These are phyloP conservation scores for Bryum argenteum DNA, from an alignment of 225 moss, liverwort and hornwort species.

Conservation along the genomic window DNA sequence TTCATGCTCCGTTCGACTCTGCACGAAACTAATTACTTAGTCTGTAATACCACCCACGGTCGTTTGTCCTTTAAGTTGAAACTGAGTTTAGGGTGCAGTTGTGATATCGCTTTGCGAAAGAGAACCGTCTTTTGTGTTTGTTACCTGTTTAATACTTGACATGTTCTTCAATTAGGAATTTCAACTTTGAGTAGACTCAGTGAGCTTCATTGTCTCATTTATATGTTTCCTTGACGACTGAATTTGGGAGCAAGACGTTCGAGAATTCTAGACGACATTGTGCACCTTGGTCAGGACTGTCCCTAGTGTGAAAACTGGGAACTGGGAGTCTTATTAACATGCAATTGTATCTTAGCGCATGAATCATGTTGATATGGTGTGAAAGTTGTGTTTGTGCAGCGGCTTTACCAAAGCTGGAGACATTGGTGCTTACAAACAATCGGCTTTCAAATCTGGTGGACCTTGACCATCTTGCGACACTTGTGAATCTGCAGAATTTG, in stretches of 20 bases:
- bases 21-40: too few species aligned
- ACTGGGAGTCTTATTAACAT: neutral
- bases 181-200: neutral
- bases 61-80: neutral
- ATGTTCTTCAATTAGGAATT: conserved; percentile 4
- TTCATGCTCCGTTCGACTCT: neutral
- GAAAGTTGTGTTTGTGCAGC: conserved; percentile 57
- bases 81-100: too few species aligned
- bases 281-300: too few species aligned
- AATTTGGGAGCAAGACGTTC: neutral
- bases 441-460: conserved; percentile 93
- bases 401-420: conserved; percentile 87
- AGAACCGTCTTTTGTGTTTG: too few species aligned
- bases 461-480: conserved; percentile 81
- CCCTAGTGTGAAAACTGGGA: neutral
- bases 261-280: neutral
- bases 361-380: conserved; percentile 19
- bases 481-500: conserved; percentile 79
- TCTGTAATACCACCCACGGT: too few species aligned
- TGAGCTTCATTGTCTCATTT: conserved; percentile 2
- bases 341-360: neutral
- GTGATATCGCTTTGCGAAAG: too few species aligned
- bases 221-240: neutral
- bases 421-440: conserved; percentile 96
- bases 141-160: neutral